phyloP scores from a whole-genome alignment of 2,329 filamentous ascomycete genomes.

The Epichloe brachyelytri region DNA sequence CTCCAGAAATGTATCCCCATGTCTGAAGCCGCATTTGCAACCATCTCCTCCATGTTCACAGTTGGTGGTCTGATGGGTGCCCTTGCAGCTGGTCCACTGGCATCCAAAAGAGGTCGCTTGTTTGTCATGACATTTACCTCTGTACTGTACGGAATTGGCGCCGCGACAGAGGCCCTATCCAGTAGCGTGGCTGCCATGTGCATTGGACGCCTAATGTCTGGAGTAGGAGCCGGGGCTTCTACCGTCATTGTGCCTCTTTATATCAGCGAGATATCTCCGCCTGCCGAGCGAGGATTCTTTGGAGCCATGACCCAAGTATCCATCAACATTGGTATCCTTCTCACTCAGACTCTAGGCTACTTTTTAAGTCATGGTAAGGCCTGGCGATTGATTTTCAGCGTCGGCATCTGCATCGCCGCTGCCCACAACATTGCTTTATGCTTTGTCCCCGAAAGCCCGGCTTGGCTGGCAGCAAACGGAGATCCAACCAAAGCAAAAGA shows the following conservation, averaged over 20 bases:
- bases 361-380: slow-evolving; percentile 68
- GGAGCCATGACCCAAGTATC: slow-evolving; percentile 80
- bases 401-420: slow-evolving; percentile 55
- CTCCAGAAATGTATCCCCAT: slow-evolving; percentile 78
- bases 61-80: slow-evolving; percentile 79
- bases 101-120: slow-evolving; percentile 63
- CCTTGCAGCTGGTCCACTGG: slow-evolving; percentile 64
- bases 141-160: slow-evolving; percentile 62
- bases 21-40: slow-evolving; percentile 67
- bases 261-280: slow-evolving; percentile 81
- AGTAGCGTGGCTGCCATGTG: slow-evolving; percentile 53
- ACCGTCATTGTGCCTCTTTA: slow-evolving; percentile 92
- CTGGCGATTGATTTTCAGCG: slow-evolving; percentile 74
- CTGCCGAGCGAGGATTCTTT: slow-evolving; percentile 63
- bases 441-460: slow-evolving; percentile 74
- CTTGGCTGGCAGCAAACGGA: slow-evolving; percentile 65
- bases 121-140: slow-evolving; percentile 67
- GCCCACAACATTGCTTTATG: slow-evolving; percentile 58
- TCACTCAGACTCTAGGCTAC: slow-evolving; percentile 72
- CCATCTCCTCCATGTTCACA: slow-evolving; percentile 83
- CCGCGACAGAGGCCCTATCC: slow-evolving; percentile 61
- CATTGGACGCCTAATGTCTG: slow-evolving; percentile 65
- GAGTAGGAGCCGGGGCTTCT: slow-evolving; percentile 73
- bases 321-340: slow-evolving; percentile 81
- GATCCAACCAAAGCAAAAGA: slow-evolving; percentile 46